Percentiles rank a stretch among this genome's conserved stretches.
Conservation (phyloP, 768 basidiomycete species). For the Pisolithus orientalis region DNA sequence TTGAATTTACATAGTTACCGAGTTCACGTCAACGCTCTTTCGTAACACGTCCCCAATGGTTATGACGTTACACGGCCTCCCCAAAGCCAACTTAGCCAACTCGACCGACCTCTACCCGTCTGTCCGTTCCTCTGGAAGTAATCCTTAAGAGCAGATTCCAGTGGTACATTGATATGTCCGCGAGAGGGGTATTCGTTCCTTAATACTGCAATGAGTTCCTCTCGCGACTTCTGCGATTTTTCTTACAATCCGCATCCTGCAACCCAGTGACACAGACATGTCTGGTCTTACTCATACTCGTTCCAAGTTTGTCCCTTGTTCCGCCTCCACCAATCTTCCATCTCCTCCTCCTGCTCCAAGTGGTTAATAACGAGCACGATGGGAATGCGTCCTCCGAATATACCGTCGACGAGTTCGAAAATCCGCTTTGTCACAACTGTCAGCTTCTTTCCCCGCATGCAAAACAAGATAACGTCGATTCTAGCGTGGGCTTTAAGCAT, state of each 20-base stretch:
- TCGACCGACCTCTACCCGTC: too few relatives aligned
- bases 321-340: constrained; percentile 27
- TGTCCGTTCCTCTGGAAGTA: too few relatives aligned
- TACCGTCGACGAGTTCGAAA: background rate
- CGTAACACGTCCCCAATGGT: too few relatives aligned
- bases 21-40: too few relatives aligned
- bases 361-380: constrained; percentile 12
- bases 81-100: too few relatives aligned
- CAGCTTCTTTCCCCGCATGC: background rate
- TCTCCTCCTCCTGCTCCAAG: constrained; percentile 14
- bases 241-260: background rate
- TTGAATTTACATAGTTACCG: too few relatives aligned
- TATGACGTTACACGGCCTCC: too few relatives aligned
- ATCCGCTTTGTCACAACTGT: background rate
- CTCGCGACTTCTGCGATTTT: background rate
- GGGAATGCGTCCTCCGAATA: constrained; percentile 8
- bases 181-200: background rate
- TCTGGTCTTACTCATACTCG: background rate
- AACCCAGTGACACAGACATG: background rate
- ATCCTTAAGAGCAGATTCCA: too few relatives aligned
- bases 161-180: background rate
- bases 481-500: background rate
- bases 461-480: background rate
- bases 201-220: background rate
- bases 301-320: background rate